Base-by-base conservation (phyloP, 148 eudicot species). In the Rhododendron mucronatum region DNA sequence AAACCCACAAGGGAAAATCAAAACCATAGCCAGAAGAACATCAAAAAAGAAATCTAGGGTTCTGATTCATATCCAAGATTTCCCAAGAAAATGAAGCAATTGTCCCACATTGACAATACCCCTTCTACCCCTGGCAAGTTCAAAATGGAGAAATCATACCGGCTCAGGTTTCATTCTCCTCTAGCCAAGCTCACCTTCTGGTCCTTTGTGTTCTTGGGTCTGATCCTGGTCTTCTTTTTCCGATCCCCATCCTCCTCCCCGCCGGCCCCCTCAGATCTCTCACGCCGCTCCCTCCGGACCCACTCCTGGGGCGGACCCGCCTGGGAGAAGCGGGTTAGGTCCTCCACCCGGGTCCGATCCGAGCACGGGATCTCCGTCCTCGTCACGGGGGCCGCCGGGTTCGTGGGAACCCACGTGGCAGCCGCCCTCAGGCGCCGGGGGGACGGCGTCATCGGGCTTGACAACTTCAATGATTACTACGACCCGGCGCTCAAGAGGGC, bases 381-480 rank as follows among this genome's bases (percentile, higher is more conserved):
- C 45, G 98, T 96, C 41, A 96, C 98, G 4, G 98, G 98, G 0
- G 95, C 98, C 0, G 94, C 94, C 23, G 98, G 98, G 7, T 96
- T 96, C 65, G 98, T 94, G 0, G 98, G 98, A 0, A 93, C 96
- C 71, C 98, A 96, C 39, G 96, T 96, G 35, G 91, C 94, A 0
- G 91, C 92, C 0, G 95, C 98, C 37, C 90, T 96, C 10, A 92
- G 91, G 21, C 86, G 94, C 39, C 88, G 98, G 0, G 98, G 98
- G 0, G 98, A 96, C 65, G 98, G 96, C 1, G 94, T 96, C 4
- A 13, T 96, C 47, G 98, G 98, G 2, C 80, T 96, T 4, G 97
- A 96, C 67, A 93, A 92, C 65, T 96, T 94, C 90, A 96, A 94
- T 73, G 93, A 93, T 61, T 96, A 96, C 61, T 96, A 96, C 76